phyloP scores from a whole-genome alignment of 2,329 filamentous ascomycete species.

The Gaeumannomyces sp. region DNA sequence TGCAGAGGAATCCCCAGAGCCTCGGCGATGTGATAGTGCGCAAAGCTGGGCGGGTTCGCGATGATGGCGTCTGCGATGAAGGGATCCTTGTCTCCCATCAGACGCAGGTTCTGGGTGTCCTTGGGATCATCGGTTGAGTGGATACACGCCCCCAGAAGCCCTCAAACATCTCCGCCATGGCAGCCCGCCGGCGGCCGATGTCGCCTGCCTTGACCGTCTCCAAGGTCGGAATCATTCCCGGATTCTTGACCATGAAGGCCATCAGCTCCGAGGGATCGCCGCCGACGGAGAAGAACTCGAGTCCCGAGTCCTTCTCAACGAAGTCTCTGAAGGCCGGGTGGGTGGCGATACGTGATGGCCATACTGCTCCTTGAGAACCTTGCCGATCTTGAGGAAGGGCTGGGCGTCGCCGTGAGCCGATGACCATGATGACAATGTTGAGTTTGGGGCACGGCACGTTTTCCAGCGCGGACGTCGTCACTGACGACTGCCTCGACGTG shows the following conservation, averaged over 20 bases:
- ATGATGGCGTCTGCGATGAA: constrained; percentile 78
- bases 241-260: constrained; percentile 87
- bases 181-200: constrained; percentile 57
- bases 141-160: constrained; percentile 77
- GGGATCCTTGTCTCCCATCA: constrained; percentile 55
- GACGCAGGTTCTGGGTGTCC: constrained; percentile 53
- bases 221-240: constrained; percentile 67
- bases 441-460: constrained; percentile 41
- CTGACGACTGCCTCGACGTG: constrained; percentile 22
- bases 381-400: constrained; percentile 70
- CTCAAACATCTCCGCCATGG: constrained; percentile 77
- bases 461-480: constrained; percentile 25
- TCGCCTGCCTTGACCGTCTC: constrained; percentile 69
- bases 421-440: constrained; percentile 80
- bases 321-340: constrained; percentile 74
- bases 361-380: constrained; percentile 63
- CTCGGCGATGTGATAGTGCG: constrained; percentile 74
- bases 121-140: constrained; percentile 65
- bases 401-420: constrained; percentile 77
- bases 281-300: constrained; percentile 77
- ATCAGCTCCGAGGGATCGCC: constrained; percentile 76
- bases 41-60: constrained; percentile 74
- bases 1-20: constrained; percentile 71
- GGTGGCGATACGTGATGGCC: constrained; percentile 71
- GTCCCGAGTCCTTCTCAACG: constrained; percentile 62